phyloP scores from a whole-genome alignment of 2,329 filamentous ascomycete species.

The Pseudocercospora pini-densiflorae region DNA sequence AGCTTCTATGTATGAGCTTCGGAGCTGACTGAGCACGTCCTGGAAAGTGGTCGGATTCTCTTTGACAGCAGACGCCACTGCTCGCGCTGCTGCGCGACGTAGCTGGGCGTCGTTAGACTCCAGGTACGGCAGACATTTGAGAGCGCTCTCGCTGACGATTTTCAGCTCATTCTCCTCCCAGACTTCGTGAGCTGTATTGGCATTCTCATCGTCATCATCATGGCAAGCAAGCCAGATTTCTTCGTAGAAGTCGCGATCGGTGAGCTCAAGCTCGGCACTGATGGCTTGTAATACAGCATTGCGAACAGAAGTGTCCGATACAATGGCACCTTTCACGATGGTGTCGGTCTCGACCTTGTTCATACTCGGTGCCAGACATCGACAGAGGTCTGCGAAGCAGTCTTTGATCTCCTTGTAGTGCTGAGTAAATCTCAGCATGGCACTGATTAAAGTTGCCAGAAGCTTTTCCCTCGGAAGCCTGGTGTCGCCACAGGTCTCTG shows the following conservation, averaged over 20 bases:
- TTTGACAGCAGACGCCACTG: slow-evolving; percentile 75
- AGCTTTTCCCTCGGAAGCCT: slow-evolving; percentile 77
- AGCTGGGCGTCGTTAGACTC: slow-evolving; percentile 80
- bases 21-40: slow-evolving; percentile 66
- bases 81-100: slow-evolving; percentile 78
- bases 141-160: slow-evolving; percentile 66
- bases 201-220: slow-evolving; percentile 87
- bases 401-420: slow-evolving; percentile 97
- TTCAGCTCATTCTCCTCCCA: slow-evolving; percentile 93
- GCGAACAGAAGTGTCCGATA: slow-evolving; percentile 78
- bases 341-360: slow-evolving; percentile 71
- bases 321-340: slow-evolving; percentile 78
- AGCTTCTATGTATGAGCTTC: slow-evolving; percentile 74
- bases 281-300: slow-evolving; percentile 87
- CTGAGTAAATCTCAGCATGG: slow-evolving; percentile 87
- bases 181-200: slow-evolving; percentile 79
- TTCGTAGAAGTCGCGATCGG: slow-evolving; percentile 81
- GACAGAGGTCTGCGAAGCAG: slow-evolving; percentile 82
- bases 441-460: slow-evolving; percentile 70
- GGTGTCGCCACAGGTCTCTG: slow-evolving; percentile 74
- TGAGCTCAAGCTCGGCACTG: slow-evolving; percentile 88
- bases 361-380: slow-evolving; percentile 84
- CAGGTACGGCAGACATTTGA: slow-evolving; percentile 72
- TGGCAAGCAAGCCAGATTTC: slow-evolving; percentile 95
- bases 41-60: slow-evolving; percentile 64